These are phyloP conservation scores for Tolypocladium tundrense DNA, from an alignment of 2,329 filamentous ascomycete species.

Conservation along the genomic window DNA sequence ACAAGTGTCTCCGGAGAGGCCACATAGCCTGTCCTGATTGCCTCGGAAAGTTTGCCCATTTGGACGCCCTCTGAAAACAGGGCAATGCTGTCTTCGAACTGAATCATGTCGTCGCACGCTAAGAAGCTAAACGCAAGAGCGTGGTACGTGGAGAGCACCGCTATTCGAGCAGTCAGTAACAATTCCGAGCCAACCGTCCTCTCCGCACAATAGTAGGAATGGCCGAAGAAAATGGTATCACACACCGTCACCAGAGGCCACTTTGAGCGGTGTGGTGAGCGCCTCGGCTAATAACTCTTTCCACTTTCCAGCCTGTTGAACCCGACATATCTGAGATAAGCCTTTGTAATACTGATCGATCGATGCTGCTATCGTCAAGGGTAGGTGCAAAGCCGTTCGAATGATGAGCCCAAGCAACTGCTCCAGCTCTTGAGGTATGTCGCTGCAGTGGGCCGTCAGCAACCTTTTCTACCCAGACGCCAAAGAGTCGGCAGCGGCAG, in stretches of 20 bases:
- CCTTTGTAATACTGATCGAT: constrained; percentile 28
- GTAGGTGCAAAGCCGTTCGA: constrained; percentile 13
- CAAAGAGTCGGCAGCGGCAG: not conserved
- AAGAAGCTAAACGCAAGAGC: constrained; percentile 30
- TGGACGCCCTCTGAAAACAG: constrained; percentile 27
- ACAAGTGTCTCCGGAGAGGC: constrained; percentile 11
- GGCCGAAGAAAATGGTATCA: not conserved
- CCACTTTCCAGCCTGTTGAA: constrained; percentile 9
- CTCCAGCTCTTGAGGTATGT: constrained; percentile 5
- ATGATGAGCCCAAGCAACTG: constrained; percentile 25
- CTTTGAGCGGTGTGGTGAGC: constrained; percentile 18
- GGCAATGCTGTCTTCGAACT: constrained; percentile 30
- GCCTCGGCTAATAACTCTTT: constrained; percentile 15
- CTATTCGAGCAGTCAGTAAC: not conserved
- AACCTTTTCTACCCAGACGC: not conserved
- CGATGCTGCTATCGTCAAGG: constrained; percentile 12
- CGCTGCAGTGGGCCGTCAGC: not conserved
- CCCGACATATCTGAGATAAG: constrained; percentile 25
- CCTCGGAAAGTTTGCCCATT: constrained; percentile 27
- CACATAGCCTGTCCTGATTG: constrained; percentile 27
- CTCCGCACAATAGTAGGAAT: not conserved
- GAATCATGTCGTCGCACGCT: constrained; percentile 20
- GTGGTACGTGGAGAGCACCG: constrained; percentile 16
- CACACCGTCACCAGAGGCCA: constrained; percentile 9
- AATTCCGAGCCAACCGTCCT: not conserved